Percentiles rank a stretch among this genome's conserved stretches.
Evolutionary conservation across 805 yeast genomes (phyloP).

Genomic region (Suhomyces kilbournensis): DNA sequence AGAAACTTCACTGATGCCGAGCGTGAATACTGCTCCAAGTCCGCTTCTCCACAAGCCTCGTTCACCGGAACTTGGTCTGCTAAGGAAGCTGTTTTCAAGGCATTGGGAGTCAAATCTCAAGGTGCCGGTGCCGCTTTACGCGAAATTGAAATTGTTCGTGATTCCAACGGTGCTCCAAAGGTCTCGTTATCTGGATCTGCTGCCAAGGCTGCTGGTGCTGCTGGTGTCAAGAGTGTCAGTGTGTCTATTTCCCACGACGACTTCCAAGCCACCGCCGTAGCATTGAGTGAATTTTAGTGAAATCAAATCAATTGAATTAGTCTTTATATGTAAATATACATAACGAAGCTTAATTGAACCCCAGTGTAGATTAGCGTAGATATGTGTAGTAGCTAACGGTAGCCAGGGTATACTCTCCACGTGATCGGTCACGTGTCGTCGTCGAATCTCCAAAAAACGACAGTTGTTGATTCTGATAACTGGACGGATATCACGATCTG

Average conservation of each 20-base stretch:
- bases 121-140: constrained; percentile 95
- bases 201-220: constrained; percentile 61
- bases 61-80: constrained; percentile 99
- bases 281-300: constrained; percentile 66
- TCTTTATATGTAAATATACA: no score
- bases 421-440: background rate
- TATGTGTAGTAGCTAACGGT: background rate
- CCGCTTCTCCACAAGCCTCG: constrained; percentile 82
- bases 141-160: constrained; percentile 84
- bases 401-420: background rate
- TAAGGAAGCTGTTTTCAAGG: constrained; percentile 97
- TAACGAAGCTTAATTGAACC: background rate
- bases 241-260: constrained; percentile 97
- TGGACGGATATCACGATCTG: background rate
- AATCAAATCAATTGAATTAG: constrained; percentile 8
- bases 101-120: constrained; percentile 79
- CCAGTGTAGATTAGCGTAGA: no score
- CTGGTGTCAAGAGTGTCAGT: constrained; percentile 68
- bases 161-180: constrained; percentile 72
- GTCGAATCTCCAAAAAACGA: background rate
- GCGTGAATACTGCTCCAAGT: constrained; percentile 68
- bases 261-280: constrained; percentile 96
- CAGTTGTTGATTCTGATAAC: background rate
- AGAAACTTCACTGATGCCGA: constrained; percentile 87
- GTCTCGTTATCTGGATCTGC: constrained; percentile 81